phyloP scores from a whole-genome alignment of 164 flowering plant genomes.

The Vitis cinerea region DNA sequence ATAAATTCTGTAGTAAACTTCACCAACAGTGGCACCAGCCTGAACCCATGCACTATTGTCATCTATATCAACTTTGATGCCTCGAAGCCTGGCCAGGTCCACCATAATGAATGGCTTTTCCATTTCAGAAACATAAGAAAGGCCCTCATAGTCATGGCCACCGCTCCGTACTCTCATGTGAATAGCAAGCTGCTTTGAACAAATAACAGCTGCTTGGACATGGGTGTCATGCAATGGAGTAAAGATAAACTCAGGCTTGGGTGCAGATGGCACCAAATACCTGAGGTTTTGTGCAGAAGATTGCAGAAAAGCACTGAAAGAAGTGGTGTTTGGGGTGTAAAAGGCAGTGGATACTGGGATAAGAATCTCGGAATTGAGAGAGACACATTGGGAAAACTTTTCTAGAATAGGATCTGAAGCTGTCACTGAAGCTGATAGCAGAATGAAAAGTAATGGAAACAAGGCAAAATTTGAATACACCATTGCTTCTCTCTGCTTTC shows the following conservation, averaged over 20 bases:
- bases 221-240: conserved; percentile 25
- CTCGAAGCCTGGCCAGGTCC: conserved; percentile 34
- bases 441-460: background rate
- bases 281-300: conserved; percentile 27
- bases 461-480: no score
- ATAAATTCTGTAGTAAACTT: conserved; percentile 35
- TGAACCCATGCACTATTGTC: conserved; percentile 39
- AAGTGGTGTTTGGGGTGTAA: conserved; percentile 19
- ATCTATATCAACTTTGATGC: conserved; percentile 22
- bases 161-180: conserved; percentile 44
- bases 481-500: no score
- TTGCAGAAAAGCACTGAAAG: conserved; percentile 18
- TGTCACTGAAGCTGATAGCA: background rate
- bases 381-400: conserved; percentile 14
- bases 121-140: conserved; percentile 35
- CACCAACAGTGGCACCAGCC: conserved; percentile 51
- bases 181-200: conserved; percentile 26
- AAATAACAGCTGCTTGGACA: conserved; percentile 33
- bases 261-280: conserved; percentile 5
- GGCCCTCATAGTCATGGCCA: conserved; percentile 53
- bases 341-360: conserved; percentile 4
- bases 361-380: conserved; percentile 1
- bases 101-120: conserved; percentile 37
- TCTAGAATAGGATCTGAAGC: conserved; percentile 10
- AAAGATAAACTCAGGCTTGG: conserved; percentile 25